Conservation (phyloP, 352 stramenopile species). For the Globisporangium recalcitrans region DNA sequence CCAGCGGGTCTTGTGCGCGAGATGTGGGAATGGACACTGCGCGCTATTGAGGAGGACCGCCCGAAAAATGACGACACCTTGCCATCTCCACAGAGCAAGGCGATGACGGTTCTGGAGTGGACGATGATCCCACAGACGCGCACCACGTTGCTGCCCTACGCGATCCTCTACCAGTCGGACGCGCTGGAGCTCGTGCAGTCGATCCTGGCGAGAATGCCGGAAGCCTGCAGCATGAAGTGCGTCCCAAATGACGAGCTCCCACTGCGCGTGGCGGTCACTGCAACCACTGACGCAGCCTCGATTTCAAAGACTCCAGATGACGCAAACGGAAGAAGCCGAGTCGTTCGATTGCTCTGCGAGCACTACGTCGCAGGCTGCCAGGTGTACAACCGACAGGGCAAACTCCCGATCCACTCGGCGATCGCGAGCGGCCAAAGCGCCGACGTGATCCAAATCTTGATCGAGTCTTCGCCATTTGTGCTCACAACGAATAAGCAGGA, state of each 20-base stretch:
- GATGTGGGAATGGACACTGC: slow-evolving; percentile 20
- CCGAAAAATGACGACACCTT: background rate
- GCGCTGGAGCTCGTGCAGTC: slow-evolving; percentile 24
- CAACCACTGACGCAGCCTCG: background rate
- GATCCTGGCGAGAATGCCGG: slow-evolving; percentile 29
- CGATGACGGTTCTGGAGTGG: slow-evolving; percentile 5
- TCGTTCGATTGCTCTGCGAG: slow-evolving; percentile 22
- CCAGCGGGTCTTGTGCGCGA: slow-evolving; percentile 15
- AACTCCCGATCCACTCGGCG: slow-evolving; percentile 48
- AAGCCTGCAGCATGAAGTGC: slow-evolving; percentile 22
- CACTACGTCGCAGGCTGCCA: slow-evolving; percentile 28
- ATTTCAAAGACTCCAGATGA: background rate
- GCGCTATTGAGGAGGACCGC: slow-evolving; percentile 2
- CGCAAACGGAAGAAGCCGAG: background rate
- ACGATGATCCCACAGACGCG: slow-evolving; percentile 30
- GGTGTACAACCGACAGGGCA: slow-evolving; percentile 34
- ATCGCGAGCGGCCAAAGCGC: slow-evolving; percentile 25
- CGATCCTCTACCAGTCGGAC: slow-evolving; percentile 35
- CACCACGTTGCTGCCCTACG: slow-evolving; percentile 59
- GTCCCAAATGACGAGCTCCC: slow-evolving; percentile 33
- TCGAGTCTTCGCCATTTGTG: slow-evolving; percentile 29
- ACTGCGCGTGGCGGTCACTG: slow-evolving; percentile 39
- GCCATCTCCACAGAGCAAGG: no score
- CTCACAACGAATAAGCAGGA: slow-evolving; percentile 29
- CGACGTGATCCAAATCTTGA: slow-evolving; percentile 22